Base-by-base conservation (phyloP, 768 basidiomycete species). In the Podaxis carcinomalis region DNA sequence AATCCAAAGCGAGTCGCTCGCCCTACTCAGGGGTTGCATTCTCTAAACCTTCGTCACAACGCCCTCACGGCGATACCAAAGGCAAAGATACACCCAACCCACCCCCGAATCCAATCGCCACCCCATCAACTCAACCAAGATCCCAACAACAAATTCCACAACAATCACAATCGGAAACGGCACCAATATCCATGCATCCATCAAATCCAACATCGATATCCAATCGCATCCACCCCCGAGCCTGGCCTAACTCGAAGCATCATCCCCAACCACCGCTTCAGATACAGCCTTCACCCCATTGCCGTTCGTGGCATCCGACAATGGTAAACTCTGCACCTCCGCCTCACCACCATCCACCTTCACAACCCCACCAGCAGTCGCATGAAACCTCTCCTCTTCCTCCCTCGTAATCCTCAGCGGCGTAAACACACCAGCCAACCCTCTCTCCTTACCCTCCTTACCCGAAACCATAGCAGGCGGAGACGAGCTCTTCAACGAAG, bases 201-300 rank as follows among this genome's bases (percentile, higher is more conserved):
- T 40, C 19, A 42, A 16, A 28, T 25, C 28, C 9, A 10, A 13
- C 44, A 32, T 49, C 25, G 37, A 21, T 21, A 49, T 50, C 46
- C 49, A 51, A 59, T 59, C 50, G 13, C 50, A 32, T 50, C 49
- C 50, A 51, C 57, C 39, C 57, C 28, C 57, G 57, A 14, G 25
- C 57, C 57, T 59, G 51, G 57, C 57, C 57, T 59, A 59, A 44
- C 57, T 59, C 51, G 57, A 51, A 47, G 19, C 50, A 35, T 27
- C 50, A 35, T 27, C 39, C 51, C 19, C 28, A 16, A 23, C 62
- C 27, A 40, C 7, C 9, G 7, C 32, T 32, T 32, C 32, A 32
- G 32, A 1, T 32, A 32, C 32, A 32, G 32, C 32, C 6, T 32
- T 7, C 28, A 32, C 42, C n/a, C 14, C 42, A 50, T 55, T 16